Evolutionary conservation across 371 early-diverging fungal genomes (phyloP), one percentile per base, ranked within the genome.

Genomic region (Smittium culicis): DNA sequence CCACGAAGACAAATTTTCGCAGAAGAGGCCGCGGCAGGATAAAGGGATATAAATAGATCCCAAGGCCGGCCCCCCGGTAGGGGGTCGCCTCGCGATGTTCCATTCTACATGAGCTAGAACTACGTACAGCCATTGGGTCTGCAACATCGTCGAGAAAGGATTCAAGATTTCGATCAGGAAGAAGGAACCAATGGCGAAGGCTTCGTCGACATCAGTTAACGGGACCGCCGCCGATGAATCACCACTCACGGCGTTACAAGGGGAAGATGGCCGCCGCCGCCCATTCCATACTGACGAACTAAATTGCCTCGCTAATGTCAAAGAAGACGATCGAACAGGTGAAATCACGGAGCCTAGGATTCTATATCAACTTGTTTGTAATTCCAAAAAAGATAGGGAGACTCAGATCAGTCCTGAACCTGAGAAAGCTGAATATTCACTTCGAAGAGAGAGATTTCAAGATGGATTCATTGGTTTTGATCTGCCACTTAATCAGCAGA

Each of bases 401-500:
- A 55, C 63, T 61, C 1, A 34, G 68, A 27, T 66, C 76, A 1
- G 65, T 76, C 35, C 70, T 78, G 54, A 71, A 78, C 34, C 75
- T 71, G 63, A 73, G 72, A 3, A 54, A 55, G 34, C 56, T 78
- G 8, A 79, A 78, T 71, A 61, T 67, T 62, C 74, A 68, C 57
- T 69, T 78, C 20, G 69, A 70, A 29, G 66, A 70, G 20, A 64
- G 70, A 34, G 69, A 57, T 58, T 70, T 75, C 27, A 35, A 31
- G 0, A 68, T 73, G 29, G 66, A 75, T 1, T 74, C 74, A 29
- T 45, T 70, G n/a, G 75, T 73, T 16, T 70, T 76, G 45, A 70
- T 77, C 14, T 62, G 71, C 55, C 56, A 74, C 20, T 54, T 75
- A 45, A 54, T 78, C 5, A 30, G 60, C 31, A 34, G 62, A 33